A percentile compares a stretch with the other conserved stretches of the same genome.
phyloP scores from a whole-genome alignment of 192 early-diverging fungal species.

The Globomyces pollinis-pini region DNA sequence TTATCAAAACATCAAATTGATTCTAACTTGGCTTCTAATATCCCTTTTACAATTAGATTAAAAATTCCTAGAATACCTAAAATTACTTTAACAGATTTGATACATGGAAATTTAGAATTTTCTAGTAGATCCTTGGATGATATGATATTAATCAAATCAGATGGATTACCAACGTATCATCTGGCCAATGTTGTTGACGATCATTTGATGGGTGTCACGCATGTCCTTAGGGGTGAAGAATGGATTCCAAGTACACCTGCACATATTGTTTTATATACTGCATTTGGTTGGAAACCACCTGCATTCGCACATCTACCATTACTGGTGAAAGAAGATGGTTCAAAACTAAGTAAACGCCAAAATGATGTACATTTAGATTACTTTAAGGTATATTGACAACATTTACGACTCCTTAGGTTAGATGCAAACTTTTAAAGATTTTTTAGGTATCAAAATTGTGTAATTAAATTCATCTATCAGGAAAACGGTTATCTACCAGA shows the following conservation, averaged over 20 bases:
- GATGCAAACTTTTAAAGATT: conserved; percentile 3
- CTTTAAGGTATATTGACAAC: too few species aligned
- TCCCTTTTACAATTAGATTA: conserved; percentile 66
- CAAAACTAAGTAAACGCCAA: conserved; percentile 88
- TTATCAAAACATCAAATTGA: conserved; percentile 37
- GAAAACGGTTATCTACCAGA: conserved; percentile 75
- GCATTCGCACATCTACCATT: conserved; percentile 82
- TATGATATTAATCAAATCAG: conserved; percentile 82
- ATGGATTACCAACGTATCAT: conserved; percentile 90
- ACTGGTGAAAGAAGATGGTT: conserved; percentile 70
- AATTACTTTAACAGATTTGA: conserved; percentile 58
- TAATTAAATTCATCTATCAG: conserved; percentile 18
- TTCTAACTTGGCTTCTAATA: conserved; percentile 21
- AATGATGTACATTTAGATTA: conserved; percentile 67
- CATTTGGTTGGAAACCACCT: conserved; percentile 73
- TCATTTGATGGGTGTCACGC: conserved; percentile 81
- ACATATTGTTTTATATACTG: conserved; percentile 74
- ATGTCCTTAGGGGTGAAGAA: conserved; percentile 90
- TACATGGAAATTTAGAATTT: conserved; percentile 69
- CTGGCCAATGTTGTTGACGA: conserved; percentile 94
- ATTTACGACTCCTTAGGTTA: conserved; percentile 10
- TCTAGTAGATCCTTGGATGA: conserved; percentile 72
- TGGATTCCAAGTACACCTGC: conserved; percentile 93
- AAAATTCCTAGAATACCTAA: conserved; percentile 41
- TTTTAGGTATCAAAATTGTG: neutral